Evolutionary conservation across 1,284 basidiomycete genomes (phyloP).

Genomic region (Malassezia psittaci): DNA sequence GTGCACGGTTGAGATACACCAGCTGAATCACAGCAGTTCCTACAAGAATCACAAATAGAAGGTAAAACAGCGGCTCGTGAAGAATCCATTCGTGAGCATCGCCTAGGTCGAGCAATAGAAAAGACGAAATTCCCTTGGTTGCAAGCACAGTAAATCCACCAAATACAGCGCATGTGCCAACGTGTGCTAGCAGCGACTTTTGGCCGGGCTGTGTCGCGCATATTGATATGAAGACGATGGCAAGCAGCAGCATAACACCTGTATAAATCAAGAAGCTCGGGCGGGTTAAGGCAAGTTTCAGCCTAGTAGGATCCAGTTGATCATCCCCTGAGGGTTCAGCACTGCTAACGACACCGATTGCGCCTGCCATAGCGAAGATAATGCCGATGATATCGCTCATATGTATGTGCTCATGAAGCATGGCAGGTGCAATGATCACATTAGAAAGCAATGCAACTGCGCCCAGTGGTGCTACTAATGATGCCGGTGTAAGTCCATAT

Average conservation of each 20-base stretch:
- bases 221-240: conserved; percentile 12
- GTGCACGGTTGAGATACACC: conserved; percentile 67
- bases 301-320: conserved; percentile 25
- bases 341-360: conserved; percentile 63
- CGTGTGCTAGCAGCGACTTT: conserved; percentile 68
- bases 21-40: conserved; percentile 80
- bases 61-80: conserved; percentile 36
- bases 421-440: conserved; percentile 79
- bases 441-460: conserved; percentile 77
- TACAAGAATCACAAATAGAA: conserved; percentile 57
- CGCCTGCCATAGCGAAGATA: conserved; percentile 37
- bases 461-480: conserved; percentile 85
- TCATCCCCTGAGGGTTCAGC: conserved; percentile 51
- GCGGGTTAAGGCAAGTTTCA: conserved; percentile 30
- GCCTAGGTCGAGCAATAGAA: conserved; percentile 49
- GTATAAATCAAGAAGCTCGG: conserved; percentile 38
- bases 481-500: conserved; percentile 79
- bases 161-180: conserved; percentile 76
- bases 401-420: conserved; percentile 52
- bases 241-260: conserved; percentile 17
- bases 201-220: conserved; percentile 58
- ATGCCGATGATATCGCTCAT: conserved; percentile 73
- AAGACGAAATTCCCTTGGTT: conserved; percentile 79
- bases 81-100: conserved; percentile 23
- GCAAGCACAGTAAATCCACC: conserved; percentile 89